Evolutionary conservation across 1,139 yeast genomes (phyloP).

Genomic region (Pichia sp.): DNA sequence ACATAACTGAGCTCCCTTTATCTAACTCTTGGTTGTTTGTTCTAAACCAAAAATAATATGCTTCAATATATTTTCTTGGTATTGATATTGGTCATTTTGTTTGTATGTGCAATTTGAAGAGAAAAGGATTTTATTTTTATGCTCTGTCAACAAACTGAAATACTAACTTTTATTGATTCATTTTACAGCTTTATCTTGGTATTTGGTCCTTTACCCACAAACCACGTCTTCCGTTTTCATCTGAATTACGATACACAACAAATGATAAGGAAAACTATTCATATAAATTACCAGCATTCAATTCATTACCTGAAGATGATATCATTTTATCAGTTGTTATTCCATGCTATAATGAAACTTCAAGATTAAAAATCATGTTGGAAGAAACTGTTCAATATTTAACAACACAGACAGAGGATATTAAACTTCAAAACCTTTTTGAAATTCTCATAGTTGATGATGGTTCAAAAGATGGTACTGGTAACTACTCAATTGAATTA

Average conservation of each 20-base stretch:
- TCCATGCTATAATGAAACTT: conserved; percentile 86
- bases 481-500: conserved; percentile 59
- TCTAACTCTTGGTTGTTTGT: no score
- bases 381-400: conserved; percentile 66
- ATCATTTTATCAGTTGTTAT: conserved; percentile 67
- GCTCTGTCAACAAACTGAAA: neutral
- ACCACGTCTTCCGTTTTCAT: conserved; percentile 50
- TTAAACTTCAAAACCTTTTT: conserved; percentile 17
- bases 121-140: neutral
- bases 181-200: conserved; percentile 33
- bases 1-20: no score
- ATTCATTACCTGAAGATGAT: conserved; percentile 22
- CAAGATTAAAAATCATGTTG: conserved; percentile 66
- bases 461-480: conserved; percentile 81
- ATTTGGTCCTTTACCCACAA: conserved; percentile 51
- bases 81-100: neutral
- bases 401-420: conserved; percentile 3
- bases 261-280: conserved; percentile 22
- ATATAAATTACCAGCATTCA: conserved; percentile 19
- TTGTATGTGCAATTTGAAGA: neutral
- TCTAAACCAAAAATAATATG: no score
- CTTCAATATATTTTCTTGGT: neutral
- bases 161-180: conserved; percentile 11
- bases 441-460: conserved; percentile 88
- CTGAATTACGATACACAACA: conserved; percentile 46